These are phyloP conservation scores for Torrubiella hemipterigena DNA, from an alignment of 2,329 filamentous ascomycete genomes.

Conservation along the genomic window DNA sequence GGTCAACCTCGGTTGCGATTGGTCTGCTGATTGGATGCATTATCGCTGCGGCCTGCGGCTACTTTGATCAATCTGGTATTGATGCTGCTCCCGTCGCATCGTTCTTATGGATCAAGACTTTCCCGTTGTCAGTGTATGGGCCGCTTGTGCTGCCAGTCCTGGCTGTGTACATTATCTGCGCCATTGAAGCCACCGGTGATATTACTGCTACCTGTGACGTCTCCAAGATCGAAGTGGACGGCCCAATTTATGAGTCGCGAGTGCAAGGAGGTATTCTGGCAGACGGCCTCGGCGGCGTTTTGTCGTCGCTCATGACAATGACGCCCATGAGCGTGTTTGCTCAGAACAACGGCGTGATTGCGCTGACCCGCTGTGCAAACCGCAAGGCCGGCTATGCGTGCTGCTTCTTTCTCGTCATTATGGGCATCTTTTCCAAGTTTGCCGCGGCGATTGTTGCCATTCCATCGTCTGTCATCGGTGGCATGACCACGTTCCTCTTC, in stretches of 20 bases:
- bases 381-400: slow-evolving; percentile 69
- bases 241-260: slow-evolving; percentile 58
- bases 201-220: slow-evolving; percentile 76
- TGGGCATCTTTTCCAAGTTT: slow-evolving; percentile 77
- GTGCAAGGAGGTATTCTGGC: slow-evolving; percentile 72
- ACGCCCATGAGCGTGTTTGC: slow-evolving; percentile 73
- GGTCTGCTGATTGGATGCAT: slow-evolving; percentile 66
- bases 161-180: slow-evolving; percentile 58
- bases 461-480: slow-evolving; percentile 56
- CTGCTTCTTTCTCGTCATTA: slow-evolving; percentile 64
- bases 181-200: slow-evolving; percentile 70
- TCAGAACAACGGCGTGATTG: slow-evolving; percentile 78
- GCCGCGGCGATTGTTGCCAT: slow-evolving; percentile 69
- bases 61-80: slow-evolving; percentile 65
- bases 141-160: slow-evolving; percentile 63
- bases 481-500: slow-evolving; percentile 75
- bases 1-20: slow-evolving; percentile 63
- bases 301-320: slow-evolving; percentile 67
- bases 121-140: slow-evolving; percentile 58
- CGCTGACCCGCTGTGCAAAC: slow-evolving; percentile 70
- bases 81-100: slow-evolving; percentile 57
- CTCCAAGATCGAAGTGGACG: slow-evolving; percentile 61
- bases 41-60: slow-evolving; percentile 65
- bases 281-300: slow-evolving; percentile 63
- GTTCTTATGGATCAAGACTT: slow-evolving; percentile 72